Evolutionary conservation across 2,329 filamentous ascomycete genomes (phyloP).

Genomic region (Stemphylium beticola): DNA sequence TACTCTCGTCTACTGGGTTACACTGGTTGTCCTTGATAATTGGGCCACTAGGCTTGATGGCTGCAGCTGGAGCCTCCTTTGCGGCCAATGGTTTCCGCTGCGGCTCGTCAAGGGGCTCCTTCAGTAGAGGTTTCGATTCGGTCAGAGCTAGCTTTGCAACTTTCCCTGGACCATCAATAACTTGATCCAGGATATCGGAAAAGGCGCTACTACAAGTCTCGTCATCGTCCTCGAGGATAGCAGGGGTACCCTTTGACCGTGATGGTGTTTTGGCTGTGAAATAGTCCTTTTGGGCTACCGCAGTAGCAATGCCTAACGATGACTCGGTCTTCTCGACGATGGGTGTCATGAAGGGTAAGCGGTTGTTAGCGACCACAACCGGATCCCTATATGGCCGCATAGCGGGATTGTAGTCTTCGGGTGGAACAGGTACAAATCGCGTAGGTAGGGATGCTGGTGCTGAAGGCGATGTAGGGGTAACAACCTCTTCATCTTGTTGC

Average conservation of each 20-base stretch:
- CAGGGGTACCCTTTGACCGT: constrained; percentile 56
- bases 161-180: constrained; percentile 50
- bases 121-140: constrained; percentile 49
- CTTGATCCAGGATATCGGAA: constrained; percentile 65
- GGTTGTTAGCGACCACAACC: constrained; percentile 80
- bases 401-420: constrained; percentile 84
- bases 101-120: constrained; percentile 21
- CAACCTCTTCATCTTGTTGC: constrained; percentile 48
- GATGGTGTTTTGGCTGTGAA: constrained; percentile 79
- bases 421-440: constrained; percentile 78
- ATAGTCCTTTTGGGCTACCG: constrained; percentile 61
- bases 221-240: constrained; percentile 48
- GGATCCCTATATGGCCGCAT: constrained; percentile 82
- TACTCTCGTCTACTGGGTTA: constrained; percentile 82
- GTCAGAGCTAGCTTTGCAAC: constrained; percentile 60
- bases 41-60: constrained; percentile 63
- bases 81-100: constrained; percentile 25
- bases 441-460: constrained; percentile 52
- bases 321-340: constrained; percentile 96
- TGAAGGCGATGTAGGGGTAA: constrained; percentile 57
- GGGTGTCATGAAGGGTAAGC: constrained; percentile 96
- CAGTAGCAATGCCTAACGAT: constrained; percentile 66
- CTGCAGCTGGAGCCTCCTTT: constrained; percentile 50
- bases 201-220: constrained; percentile 74
- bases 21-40: constrained; percentile 84